phyloP scores from a whole-genome alignment of 208 protist species.

The Zelonia costaricensis region DNA sequence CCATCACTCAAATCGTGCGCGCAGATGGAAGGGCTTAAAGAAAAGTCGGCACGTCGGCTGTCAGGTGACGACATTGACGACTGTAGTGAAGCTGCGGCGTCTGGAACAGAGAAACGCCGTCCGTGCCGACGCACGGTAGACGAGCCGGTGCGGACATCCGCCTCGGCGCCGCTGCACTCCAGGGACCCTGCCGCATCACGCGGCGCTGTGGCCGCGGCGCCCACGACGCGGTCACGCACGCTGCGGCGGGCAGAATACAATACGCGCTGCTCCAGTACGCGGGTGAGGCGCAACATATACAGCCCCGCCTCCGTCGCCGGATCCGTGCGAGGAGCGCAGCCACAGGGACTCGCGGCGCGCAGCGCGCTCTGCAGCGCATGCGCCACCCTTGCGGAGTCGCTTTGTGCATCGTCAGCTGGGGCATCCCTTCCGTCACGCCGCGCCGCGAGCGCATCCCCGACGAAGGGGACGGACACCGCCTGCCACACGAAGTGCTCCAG shows the following conservation, averaged over 20 bases:
- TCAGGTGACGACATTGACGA: neutral
- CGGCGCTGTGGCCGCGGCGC: no score
- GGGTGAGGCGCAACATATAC: slow-evolving; percentile 37
- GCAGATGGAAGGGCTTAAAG: neutral
- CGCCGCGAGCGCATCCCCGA: no score
- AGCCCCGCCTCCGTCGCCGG: slow-evolving; percentile 21
- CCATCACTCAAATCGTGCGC: no score
- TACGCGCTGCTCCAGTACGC: slow-evolving; percentile 28
- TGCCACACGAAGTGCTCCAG: slow-evolving; percentile 27
- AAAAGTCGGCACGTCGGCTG: no score
- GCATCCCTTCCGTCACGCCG: no score
- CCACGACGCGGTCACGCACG: neutral
- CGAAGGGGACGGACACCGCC: no score
- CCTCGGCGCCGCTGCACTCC: neutral
- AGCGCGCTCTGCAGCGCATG: slow-evolving; percentile 10
- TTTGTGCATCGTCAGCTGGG: no score
- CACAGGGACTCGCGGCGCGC: neutral
- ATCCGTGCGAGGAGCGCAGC: slow-evolving; percentile 1
- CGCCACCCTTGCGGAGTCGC: no score
- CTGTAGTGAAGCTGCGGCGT: neutral
- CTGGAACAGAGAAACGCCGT: slow-evolving; percentile 16
- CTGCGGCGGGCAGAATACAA: slow-evolving; percentile 13
- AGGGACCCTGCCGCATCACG: neutral
- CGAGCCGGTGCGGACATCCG: neutral
- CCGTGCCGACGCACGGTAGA: slow-evolving; percentile 17